phyloP scores from a whole-genome alignment of 495 filamentous ascomycete genomes.

The Aspergillus coremiiformis region DNA sequence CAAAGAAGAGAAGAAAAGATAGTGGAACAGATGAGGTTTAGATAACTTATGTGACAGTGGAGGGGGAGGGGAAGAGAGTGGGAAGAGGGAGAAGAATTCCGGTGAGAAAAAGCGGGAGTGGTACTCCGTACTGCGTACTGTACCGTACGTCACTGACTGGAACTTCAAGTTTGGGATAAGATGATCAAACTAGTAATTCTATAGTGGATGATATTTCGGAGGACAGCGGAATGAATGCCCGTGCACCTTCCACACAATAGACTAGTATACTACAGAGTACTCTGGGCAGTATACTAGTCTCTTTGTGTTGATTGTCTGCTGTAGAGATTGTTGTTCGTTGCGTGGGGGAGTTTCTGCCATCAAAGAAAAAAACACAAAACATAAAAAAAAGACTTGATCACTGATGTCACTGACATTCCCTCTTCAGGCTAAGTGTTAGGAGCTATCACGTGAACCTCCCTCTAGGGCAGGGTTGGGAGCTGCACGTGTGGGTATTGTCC shows the following conservation, averaged over 20 bases:
- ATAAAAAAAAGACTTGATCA: not conserved
- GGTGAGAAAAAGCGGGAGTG: constrained; percentile 43
- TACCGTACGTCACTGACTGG: constrained; percentile 34
- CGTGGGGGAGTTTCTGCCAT: too few relatives aligned
- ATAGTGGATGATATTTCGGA: too few relatives aligned
- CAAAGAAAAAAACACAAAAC: not conserved
- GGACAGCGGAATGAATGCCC: too few relatives aligned
- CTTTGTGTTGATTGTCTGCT: too few relatives aligned
- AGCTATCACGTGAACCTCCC: constrained; percentile 9
- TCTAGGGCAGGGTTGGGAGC: constrained; percentile 5
- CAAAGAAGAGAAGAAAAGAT: constrained; percentile 1
- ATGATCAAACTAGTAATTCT: too few relatives aligned
- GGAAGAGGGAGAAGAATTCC: too few relatives aligned
- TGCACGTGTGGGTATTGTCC: constrained; percentile 7
- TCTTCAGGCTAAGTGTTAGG: constrained; percentile 8
- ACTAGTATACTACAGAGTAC: too few relatives aligned
- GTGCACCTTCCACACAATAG: not conserved
- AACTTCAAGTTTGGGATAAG: too few relatives aligned
- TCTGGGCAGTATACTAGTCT: too few relatives aligned
- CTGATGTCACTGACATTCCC: constrained; percentile 17
- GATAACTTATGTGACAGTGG: constrained; percentile 14
- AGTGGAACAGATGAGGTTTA: not conserved
- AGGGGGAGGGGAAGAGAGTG: constrained; percentile 27
- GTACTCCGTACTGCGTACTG: too few relatives aligned
- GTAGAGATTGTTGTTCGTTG: too few relatives aligned